These are phyloP conservation scores for Cornus suecica DNA, from an alignment of 148 eudicot genomes.

Conservation along the genomic window DNA sequence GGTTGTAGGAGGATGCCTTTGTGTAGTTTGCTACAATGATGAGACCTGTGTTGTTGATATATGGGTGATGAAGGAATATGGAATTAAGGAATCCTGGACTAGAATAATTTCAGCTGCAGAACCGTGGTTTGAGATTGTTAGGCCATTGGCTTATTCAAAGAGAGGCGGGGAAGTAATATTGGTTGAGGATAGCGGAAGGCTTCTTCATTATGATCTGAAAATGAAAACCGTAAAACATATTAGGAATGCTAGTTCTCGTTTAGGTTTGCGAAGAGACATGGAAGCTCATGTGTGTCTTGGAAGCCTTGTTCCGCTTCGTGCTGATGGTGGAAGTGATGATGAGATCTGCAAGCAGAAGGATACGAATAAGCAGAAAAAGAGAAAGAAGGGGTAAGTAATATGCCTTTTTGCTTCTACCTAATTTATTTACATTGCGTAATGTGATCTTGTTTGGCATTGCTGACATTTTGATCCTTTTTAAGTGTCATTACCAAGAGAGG, in stretches of 20 bases:
- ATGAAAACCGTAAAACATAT: conserved; percentile 1
- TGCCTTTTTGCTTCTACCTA: too few relatives aligned
- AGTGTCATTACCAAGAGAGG: too few relatives aligned
- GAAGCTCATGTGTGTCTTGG: conserved; percentile 21
- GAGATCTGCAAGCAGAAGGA: conserved; percentile 9
- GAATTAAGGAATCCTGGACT: conserved; percentile 36
- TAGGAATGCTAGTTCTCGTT: conserved; percentile 3
- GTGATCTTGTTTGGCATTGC: too few relatives aligned
- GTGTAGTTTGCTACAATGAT: conserved; percentile 13
- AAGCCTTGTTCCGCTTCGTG: conserved; percentile 36
- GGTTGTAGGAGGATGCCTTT: conserved; percentile 25
- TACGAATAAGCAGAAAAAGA: background rate
- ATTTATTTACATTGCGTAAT: too few relatives aligned
- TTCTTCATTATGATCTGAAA: conserved; percentile 32
- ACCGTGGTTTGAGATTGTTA: too few relatives aligned
- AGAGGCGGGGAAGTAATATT: conserved; percentile 31
- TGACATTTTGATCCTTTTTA: too few relatives aligned
- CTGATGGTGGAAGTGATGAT: background rate
- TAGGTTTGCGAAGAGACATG: too few relatives aligned
- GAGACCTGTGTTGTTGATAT: conserved; percentile 16
- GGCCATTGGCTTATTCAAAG: conserved; percentile 33
- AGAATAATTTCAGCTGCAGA: conserved; percentile 27
- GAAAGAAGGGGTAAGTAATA: too few relatives aligned
- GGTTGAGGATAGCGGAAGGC: conserved; percentile 11
- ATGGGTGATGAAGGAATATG: conserved; percentile 50